phyloP scores from a whole-genome alignment of 768 basidiomycete genomes.

The Wakefieldia striispora region DNA sequence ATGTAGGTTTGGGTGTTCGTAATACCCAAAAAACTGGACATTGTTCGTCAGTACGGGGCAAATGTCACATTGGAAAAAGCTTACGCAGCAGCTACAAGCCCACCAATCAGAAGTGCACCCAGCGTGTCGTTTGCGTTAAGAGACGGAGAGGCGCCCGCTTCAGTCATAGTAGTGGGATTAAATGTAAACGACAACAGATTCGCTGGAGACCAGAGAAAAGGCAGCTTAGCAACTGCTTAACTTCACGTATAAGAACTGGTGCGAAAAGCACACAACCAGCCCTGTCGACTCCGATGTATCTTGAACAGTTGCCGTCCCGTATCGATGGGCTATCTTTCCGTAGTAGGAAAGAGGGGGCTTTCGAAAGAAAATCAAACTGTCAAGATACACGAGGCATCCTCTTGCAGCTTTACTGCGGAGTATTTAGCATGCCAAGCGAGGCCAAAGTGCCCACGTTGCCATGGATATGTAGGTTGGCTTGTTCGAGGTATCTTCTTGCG shows the following conservation, averaged over 20 bases:
- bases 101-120: conserved; percentile 58
- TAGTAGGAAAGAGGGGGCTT: not conserved
- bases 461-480: no score
- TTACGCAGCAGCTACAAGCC: conserved; percentile 53
- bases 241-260: not conserved
- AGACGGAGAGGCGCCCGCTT: conserved; percentile 4
- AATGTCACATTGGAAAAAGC: conserved; percentile 13
- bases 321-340: not conserved
- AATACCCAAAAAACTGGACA: conserved; percentile 51
- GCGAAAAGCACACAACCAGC: not conserved
- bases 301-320: not conserved
- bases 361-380: not conserved
- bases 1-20: conserved; percentile 52
- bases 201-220: not conserved
- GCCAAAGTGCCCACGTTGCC: no score
- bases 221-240: not conserved
- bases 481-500: no score
- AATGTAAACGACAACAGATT: not conserved
- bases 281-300: no score
- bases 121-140: conserved; percentile 43
- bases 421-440: no score
- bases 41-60: not conserved
- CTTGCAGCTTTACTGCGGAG: no score
- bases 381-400: not conserved
- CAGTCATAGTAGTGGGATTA: not conserved